Base-by-base conservation (phyloP, 73 alveolate genomes). In the Symbiodinium pilosum region DNA sequence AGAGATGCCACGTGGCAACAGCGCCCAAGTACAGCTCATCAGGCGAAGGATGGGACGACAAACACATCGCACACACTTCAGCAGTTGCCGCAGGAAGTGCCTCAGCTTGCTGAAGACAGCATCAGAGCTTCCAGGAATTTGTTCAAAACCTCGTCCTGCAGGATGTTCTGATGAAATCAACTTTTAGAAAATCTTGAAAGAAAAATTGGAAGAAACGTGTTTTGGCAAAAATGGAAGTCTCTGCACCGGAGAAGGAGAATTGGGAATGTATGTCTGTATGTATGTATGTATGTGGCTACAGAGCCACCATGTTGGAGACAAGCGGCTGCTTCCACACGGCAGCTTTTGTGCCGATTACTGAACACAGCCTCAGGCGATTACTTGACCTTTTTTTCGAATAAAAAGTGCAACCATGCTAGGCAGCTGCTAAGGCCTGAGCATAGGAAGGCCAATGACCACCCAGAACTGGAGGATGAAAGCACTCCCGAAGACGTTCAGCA, bases 321-420 rank as follows among this genome's bases (percentile, higher is more conserved):
- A 69, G 88, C 30, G 2, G 40, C 97, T 43, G 71, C 47, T 86
- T 85, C 97, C 97, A 91, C 16, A 91, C 97, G 41, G 20, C 21
- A 26, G 97, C 97, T 52, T 91, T 91, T n/a, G 39, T 28, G 40
- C 97, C 97, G 32, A 91, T 64, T 34, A 91, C 97, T 9, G 68
- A 38, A 42, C 97, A 91, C 51, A 91, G 52, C 97, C 97, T 91
- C 24, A 20, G 38, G 30, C 41, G 6, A 3, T 64, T 34, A n/a
- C 32, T n/a, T n/a, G n/a, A n/a, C n/a, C n/a, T n/a, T n/a, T n/a
- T n/a, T n/a, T 54, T 26, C 73, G 7, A n/a, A 54, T 54, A 9
- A 54, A n/a, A n/a, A n/a, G 24, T 30, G 73, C 20, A n/a, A 54
- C 1, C 26, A n/a, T 54, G 30, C 73, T 54, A 26, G 7, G 81